Base-by-base conservation (phyloP, 495 filamentous ascomycete genomes). In the Aspergillus campestris region DNA sequence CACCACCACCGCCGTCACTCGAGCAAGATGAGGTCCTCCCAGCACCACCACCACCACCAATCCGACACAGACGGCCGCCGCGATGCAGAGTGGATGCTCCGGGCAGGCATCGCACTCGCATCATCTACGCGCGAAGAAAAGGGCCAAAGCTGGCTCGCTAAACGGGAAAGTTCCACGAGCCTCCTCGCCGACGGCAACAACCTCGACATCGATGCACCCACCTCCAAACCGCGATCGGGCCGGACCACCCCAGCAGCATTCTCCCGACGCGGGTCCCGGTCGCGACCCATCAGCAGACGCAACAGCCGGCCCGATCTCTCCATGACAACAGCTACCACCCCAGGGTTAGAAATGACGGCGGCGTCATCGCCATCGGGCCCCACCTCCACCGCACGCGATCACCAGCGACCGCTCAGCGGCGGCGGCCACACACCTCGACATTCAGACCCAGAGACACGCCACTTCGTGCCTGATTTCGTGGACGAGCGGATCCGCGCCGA, bases 101-200 rank as follows among this genome's bases (percentile, higher is more conserved):
- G 83, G 39, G 78, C 84, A 3, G 87, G 84, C 2, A 81, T 84
- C 8, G 62, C 81, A 15, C 78, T 90, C 9, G 78, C 82, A n/a
- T 75, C 77, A 4, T 80, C 81, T 37, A 72, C 83, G 2, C 72
- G 86, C 46, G 86, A 90, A 50, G 79, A 78, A 53, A 90, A 89
- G 58, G 87, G 87, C 9, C 84, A 89, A 59, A 71, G 77, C 34
- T 92, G 87, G 87, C 75, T 92, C 3, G 72, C 75, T 5, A 82
- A 84, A 47, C 77, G 84, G 43, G 79, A 77, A 29, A 85, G 78
- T 46, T 85, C 82, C 5, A 89, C 86, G 0, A 85, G 77, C 51
- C 70, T 89, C 10, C 66, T 75, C 7, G 71, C 67, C 7, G 67
- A 77, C 14, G 66, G 57, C 2, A 67, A 75, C 18, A 64, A 67